Conservation (phyloP, 2,329 filamentous ascomycete species). For the Penicillium frequentans region DNA sequence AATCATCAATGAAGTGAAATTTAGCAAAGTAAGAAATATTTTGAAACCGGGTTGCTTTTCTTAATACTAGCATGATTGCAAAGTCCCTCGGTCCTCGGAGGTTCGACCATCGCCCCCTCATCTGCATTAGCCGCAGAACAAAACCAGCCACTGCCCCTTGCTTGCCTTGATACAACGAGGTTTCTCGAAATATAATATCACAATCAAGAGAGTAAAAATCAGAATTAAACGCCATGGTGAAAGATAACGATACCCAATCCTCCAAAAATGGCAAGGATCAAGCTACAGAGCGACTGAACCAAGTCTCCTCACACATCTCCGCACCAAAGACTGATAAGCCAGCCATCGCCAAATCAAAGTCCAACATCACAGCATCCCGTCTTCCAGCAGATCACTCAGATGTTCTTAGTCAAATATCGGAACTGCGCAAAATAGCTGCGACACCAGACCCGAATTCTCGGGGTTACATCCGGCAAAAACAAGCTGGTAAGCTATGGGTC, state of each 20-base stretch:
- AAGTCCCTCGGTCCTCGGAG: constrained; percentile 22
- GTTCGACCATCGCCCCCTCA: constrained; percentile 9
- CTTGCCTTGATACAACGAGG: neutral
- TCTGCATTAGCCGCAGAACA: neutral
- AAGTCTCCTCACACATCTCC: constrained; percentile 49
- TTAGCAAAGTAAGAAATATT: neutral
- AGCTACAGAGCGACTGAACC: constrained; percentile 48
- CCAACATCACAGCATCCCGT: constrained; percentile 27
- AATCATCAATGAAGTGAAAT: neutral
- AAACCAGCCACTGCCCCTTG: neutral
- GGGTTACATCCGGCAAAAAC: constrained; percentile 63
- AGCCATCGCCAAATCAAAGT: constrained; percentile 25
- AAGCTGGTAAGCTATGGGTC: constrained; percentile 66
- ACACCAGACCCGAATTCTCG: constrained; percentile 56
- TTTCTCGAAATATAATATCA: neutral
- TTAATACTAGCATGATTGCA: neutral
- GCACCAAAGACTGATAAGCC: constrained; percentile 28
- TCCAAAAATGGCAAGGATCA: constrained; percentile 12
- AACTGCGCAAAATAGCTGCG: constrained; percentile 53
- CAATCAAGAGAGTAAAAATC: neutral
- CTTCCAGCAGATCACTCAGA: constrained; percentile 64
- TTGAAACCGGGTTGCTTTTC: neutral
- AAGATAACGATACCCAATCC: constrained; percentile 4
- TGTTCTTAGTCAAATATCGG: constrained; percentile 57
- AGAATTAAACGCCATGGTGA: constrained; percentile 1